Evolutionary conservation across 257 asterid genomes (phyloP), one percentile per base, ranked within the genome.

Genomic region (Petrea volubilis): DNA sequence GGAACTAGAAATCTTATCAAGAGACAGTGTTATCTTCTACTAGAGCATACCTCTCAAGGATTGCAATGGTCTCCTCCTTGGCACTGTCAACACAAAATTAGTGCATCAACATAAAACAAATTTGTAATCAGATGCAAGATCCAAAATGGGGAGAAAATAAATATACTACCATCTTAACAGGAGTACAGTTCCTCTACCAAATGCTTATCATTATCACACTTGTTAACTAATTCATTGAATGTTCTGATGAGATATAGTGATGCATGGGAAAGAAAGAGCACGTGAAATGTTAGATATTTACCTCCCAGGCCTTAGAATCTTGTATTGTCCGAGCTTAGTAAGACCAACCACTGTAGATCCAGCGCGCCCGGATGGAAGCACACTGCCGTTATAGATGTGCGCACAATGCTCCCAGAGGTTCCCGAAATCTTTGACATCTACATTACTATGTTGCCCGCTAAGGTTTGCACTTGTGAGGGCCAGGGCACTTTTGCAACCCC

Each of bases 401-500:
- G 87, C 90, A 67, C 98, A 89, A 41, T 84, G 95, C 50, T 83
- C 78, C 99, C 97, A 91, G 4, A 94, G 93, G 65, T 72, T 82
- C 81, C 85, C 85, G 25, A 94, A 91, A 72, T 94, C 99, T 70
- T 75, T 83, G 67, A 92, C 82, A 74, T 87, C 82, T 50, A 94
- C 92, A 66, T 97, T 91, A 68, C 97, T 94, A 8, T 90, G 90
- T 64, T 80, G 87, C 52, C 97, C 92, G 4, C 92, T 92, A 66
- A 91, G 89, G 82, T 94, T 94, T 33, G 99, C 99, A 36, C 97
- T 94, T 4, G 97, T 94, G 59, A 94, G 96, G 51, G 96, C 97
- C 70, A 94, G 78, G 2, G 97, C 97, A 73, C 95, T 88, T 60
- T 67, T 74, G 53, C 95, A 88, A 74, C 96, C 95, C 59, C 85